phyloP scores from a whole-genome alignment of 2,329 filamentous ascomycete genomes.

The Colletotrichum limetticola region DNA sequence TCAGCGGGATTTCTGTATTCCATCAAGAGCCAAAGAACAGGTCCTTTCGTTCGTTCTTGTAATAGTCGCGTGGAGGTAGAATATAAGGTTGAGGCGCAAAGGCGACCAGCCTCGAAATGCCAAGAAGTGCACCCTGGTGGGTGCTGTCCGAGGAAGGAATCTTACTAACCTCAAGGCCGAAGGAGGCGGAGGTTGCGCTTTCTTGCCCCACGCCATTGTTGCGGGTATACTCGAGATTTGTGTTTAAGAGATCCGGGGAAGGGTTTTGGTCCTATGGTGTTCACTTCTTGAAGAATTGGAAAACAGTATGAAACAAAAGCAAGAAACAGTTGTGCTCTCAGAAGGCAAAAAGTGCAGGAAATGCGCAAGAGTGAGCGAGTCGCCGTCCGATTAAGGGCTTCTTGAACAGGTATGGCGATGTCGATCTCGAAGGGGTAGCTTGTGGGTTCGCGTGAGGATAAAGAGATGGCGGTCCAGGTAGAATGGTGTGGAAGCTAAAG shows the following conservation, averaged over 20 bases:
- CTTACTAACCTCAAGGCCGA: conserved; percentile 26
- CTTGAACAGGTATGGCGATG: neutral
- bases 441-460: neutral
- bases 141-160: neutral
- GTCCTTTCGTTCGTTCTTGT: neutral
- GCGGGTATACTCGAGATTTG: neutral
- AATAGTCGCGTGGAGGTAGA: neutral
- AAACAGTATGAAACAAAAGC: neutral
- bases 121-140: neutral
- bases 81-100: neutral
- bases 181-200: conserved; percentile 19
- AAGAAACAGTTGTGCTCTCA: neutral
- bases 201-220: conserved; percentile 33
- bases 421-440: neutral
- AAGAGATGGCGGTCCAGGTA: neutral
- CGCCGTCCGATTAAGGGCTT: neutral
- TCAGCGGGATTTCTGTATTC: neutral
- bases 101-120: neutral
- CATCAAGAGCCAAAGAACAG: neutral
- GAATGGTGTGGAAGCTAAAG: neutral
- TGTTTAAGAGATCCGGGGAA: neutral
- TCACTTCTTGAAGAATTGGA: neutral
- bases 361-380: neutral
- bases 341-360: neutral
- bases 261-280: neutral